Conservation (phyloP, 176 grass and related monocot species). For the Bolboschoenus planiculmis region DNA sequence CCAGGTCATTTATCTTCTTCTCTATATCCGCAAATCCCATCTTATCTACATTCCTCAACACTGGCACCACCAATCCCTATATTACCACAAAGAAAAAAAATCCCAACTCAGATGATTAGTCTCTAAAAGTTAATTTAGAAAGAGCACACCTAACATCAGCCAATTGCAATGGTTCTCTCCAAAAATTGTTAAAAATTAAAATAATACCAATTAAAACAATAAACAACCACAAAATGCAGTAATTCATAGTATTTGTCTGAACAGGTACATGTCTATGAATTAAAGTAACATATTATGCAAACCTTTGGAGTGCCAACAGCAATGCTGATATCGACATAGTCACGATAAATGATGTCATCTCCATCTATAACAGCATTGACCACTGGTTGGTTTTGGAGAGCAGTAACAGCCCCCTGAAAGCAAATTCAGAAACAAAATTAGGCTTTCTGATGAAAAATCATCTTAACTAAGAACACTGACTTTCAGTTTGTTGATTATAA, state of each 20-base stretch:
- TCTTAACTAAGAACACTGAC: neutral
- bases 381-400: slow-evolving; percentile 83
- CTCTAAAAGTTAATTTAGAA: neutral
- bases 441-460: neutral
- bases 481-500: neutral
- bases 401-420: slow-evolving; percentile 81
- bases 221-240: slow-evolving; percentile 20
- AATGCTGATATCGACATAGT: slow-evolving; percentile 85
- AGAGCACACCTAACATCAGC: neutral
- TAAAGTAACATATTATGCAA: neutral
- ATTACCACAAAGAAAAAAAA: neutral
- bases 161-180: neutral
- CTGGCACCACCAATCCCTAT: slow-evolving; percentile 75
- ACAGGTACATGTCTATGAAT: neutral
- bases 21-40: slow-evolving; percentile 81
- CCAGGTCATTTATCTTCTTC: slow-evolving; percentile 67
- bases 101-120: neutral
- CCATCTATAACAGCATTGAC: slow-evolving; percentile 95
- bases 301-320: slow-evolving; percentile 96
- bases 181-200: neutral
- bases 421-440: slow-evolving; percentile 14
- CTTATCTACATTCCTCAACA: slow-evolving; percentile 52
- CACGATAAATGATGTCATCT: slow-evolving; percentile 95
- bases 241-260: neutral
- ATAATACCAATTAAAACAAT: neutral